Percentiles rank a stretch among this genome's conserved stretches.
These are phyloP conservation scores for Candida nitratophila DNA, from an alignment of 805 yeast genomes.

Conservation along the genomic window DNA sequence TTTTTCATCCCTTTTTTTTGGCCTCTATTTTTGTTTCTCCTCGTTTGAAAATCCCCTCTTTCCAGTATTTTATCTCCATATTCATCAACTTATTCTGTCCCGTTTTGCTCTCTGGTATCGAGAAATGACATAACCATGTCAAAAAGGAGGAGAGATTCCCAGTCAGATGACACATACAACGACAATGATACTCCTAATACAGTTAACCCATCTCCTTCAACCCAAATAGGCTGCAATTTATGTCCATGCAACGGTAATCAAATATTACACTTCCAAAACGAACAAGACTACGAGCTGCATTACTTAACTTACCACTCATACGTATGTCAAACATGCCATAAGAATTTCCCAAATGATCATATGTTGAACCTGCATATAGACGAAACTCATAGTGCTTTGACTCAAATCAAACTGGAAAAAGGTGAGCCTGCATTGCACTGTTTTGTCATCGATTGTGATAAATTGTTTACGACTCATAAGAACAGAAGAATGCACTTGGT, in stretches of 20 bases:
- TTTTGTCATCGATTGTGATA: conserved; percentile 33
- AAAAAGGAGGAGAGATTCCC: too few species aligned
- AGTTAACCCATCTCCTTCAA: too few species aligned
- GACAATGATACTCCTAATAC: too few species aligned
- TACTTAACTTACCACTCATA: conserved; percentile 19
- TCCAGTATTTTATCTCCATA: too few species aligned
- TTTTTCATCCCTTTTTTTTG: too few species aligned
- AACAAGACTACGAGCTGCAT: conserved; percentile 16
- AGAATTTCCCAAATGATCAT: conserved; percentile 34
- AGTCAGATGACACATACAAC: too few species aligned
- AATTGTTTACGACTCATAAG: conserved; percentile 29
- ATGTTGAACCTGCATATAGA: conserved; percentile 41
- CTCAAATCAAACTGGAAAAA: conserved; percentile 24
- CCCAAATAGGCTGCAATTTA: conserved; percentile 10
- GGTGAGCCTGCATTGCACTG: conserved; percentile 37
- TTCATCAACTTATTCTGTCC: too few species aligned
- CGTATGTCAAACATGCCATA: conserved; percentile 31
- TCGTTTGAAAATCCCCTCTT: too few species aligned
- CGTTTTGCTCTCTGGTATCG: too few species aligned
- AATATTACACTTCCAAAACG: conserved; percentile 2
- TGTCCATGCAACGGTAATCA: conserved; percentile 16
- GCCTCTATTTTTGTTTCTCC: too few species aligned
- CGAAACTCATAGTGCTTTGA: conserved; percentile 48
- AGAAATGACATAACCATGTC: too few species aligned
- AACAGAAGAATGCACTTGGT: conserved; percentile 42